phyloP scores from a whole-genome alignment of 2,329 filamentous ascomycete species.

The Pyrenochaeta sp. region DNA sequence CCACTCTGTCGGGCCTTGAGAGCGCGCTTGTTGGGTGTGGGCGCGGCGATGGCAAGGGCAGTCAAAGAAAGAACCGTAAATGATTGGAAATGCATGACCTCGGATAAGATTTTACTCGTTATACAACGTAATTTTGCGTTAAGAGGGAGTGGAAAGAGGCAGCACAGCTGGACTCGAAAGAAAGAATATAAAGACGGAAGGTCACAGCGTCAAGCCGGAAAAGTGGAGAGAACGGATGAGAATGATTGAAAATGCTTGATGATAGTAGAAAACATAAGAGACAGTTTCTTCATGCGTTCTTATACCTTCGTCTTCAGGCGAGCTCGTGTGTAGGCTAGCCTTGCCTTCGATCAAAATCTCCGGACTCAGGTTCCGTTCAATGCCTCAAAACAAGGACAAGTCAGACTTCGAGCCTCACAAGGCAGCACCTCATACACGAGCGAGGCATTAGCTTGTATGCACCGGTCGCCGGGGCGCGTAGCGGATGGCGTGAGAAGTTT shows the following conservation, averaged over 20 bases:
- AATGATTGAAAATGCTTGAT: conserved; percentile 28
- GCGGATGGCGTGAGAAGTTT: conserved; percentile 7
- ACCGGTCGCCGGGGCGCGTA: conserved; percentile 10
- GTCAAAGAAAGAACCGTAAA: conserved; percentile 38
- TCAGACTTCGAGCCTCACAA: conserved; percentile 10
- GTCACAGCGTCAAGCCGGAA: conserved; percentile 43
- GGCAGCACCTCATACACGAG: conserved; percentile 18
- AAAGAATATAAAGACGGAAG: conserved; percentile 19
- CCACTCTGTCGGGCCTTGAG: conserved; percentile 31
- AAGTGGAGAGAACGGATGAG: conserved; percentile 9
- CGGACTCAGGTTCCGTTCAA: conserved; percentile 14
- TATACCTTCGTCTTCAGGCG: conserved; percentile 8
- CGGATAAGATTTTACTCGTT: conserved; percentile 1
- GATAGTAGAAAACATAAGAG: conserved; percentile 27
- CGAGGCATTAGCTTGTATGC: conserved; percentile 20
- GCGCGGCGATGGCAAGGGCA: conserved; percentile 36
- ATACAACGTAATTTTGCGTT: background rate
- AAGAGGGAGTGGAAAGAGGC: conserved; percentile 16
- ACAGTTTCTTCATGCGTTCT: conserved; percentile 16
- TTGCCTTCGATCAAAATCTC: conserved; percentile 4
- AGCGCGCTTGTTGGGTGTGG: conserved; percentile 25
- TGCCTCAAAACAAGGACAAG: conserved; percentile 12
- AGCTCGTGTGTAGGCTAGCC: background rate
- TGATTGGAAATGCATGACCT: conserved; percentile 42
- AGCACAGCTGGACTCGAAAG: conserved; percentile 36